Base-by-base conservation (phyloP, 805 yeast species). In the Sungouiozyma intestinalis region DNA sequence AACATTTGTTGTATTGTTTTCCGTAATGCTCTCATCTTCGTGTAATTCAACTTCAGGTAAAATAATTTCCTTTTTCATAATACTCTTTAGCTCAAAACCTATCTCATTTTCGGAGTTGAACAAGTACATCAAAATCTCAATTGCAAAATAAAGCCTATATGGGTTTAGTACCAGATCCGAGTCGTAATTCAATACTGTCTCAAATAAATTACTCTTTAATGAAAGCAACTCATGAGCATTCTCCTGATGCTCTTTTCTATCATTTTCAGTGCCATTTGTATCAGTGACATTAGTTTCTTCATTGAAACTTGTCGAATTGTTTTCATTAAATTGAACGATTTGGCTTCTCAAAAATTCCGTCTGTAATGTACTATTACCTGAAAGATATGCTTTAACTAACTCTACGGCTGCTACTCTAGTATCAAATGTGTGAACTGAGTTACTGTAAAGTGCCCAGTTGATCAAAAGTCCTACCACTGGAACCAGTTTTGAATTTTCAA, bases 341-440 rank as follows among this genome's bases (percentile, higher is more conserved):
- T 92, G 96, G 35, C 80, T 82, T 8, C 69, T 63, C 19, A 92
- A 50, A 50, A 90, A 86, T 0, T 74, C 72, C 3, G 57, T 43
- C 55, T 80, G 80, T 0, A 84, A 76, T 13, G 73, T 79, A 2
- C 64, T 56, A 53, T 86, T 88, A 19, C 74, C 75, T 44, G 71
- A 62, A 44, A 88, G 76, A 48, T 79, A 85, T 0, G 90, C 78
- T 40, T 75, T 76, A 34, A 92, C 60, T 33, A 85, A 74, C 33
- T 68, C 62, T 3, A 76, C 68, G 3, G 96, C 75, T 2, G 87
- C 87, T 8, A 78, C 74, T 50, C 98, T 70, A 4, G 87, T 72
- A 46, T 85, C 88, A 58, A 92, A 92, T 0, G 78, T 64, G 52
- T 88, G 96, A 2, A 87, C 83, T 0, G 97, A 85, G 48, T 84